Evolutionary conservation across 1,284 basidiomycete genomes (phyloP), one percentile per base, ranked within the genome.

Genomic region (Ceratobasidium sp.): DNA sequence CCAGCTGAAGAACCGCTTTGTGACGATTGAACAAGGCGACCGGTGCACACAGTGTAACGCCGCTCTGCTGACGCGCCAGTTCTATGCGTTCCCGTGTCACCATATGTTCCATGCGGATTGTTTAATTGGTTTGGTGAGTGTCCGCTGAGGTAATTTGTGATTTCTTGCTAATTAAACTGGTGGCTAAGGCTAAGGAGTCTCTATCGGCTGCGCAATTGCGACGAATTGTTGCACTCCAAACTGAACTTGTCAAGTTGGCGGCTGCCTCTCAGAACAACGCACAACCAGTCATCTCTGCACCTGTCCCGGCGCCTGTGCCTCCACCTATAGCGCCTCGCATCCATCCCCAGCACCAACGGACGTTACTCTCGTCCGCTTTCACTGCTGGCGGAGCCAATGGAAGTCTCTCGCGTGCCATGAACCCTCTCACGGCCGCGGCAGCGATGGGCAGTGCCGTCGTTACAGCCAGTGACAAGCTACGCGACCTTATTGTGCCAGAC

Each of bases 71-170:
- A 92, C 91, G 35, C 87, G 98, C 76, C 96, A 98, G 82, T 99
- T 99, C 83, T 99, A 99, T 84, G 94, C 98, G 63, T 99, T 99
- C 86, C 97, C 97, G 11, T 99, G 98, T 84, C 94, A 97, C 81
- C 97, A 98, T 82, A 90, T 91, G 11, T 98, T 98, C 89, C 96
- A 98, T 84, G 95, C 94, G 8, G 96, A 98, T 83, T 98, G 96
- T 84, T 86, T 98, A 71, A 96, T 98, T 82, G 89, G 92, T 37
- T 86, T 97, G 88, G 96, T 97, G 81, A 83, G 94, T 54, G 53
- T 26, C 15, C 86, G 63, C 13, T 42, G 13, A 49, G 42, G 28
- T 37, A 13, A 2, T 2, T 11, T 35, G 6, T 37, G 45, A 28
- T 20, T 49, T 8, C 11, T 31, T 49, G 7, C 39, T 77, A 15